Evolutionary conservation across 768 basidiomycete genomes (phyloP).

Genomic region (Leucocoprinus sp.): DNA sequence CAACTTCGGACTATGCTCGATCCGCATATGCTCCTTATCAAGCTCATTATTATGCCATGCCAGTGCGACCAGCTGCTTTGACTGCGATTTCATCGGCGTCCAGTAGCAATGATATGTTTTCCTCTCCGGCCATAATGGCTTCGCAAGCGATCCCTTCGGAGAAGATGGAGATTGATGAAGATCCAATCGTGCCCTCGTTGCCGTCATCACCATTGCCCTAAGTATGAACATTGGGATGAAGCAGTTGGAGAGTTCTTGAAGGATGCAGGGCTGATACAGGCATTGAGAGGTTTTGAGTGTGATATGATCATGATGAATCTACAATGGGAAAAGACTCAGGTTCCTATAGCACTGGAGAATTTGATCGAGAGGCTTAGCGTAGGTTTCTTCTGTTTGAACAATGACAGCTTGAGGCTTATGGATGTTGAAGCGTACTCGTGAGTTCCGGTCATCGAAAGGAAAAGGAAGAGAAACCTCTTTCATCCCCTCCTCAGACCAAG

Average conservation of each 20-base stretch:
- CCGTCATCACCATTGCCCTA: constrained; percentile 19
- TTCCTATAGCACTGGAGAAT: constrained; percentile 47
- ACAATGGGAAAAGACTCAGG: constrained; percentile 51
- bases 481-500: too few relatives aligned
- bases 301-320: constrained; percentile 66
- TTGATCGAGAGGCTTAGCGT: constrained; percentile 31
- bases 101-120: not conserved
- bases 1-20: not conserved
- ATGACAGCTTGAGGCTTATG: constrained; percentile 14
- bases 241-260: constrained; percentile 45
- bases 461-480: constrained; percentile 11
- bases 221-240: constrained; percentile 55
- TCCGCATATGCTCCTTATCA: constrained; percentile 4
- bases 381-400: not conserved
- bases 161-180: not conserved
- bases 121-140: not conserved
- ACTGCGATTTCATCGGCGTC: not conserved
- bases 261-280: constrained; percentile 47
- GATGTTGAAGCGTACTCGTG: constrained; percentile 13
- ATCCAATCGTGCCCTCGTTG: not conserved
- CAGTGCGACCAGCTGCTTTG: not conserved
- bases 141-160: not conserved
- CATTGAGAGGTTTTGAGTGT: constrained; percentile 54
- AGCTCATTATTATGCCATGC: not conserved
- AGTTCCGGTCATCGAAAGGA: constrained; percentile 14